Evolutionary conservation across 2,329 filamentous ascomycete genomes (phyloP), one percentile per base, ranked within the genome.

Genomic region (Fulvia fulva): DNA sequence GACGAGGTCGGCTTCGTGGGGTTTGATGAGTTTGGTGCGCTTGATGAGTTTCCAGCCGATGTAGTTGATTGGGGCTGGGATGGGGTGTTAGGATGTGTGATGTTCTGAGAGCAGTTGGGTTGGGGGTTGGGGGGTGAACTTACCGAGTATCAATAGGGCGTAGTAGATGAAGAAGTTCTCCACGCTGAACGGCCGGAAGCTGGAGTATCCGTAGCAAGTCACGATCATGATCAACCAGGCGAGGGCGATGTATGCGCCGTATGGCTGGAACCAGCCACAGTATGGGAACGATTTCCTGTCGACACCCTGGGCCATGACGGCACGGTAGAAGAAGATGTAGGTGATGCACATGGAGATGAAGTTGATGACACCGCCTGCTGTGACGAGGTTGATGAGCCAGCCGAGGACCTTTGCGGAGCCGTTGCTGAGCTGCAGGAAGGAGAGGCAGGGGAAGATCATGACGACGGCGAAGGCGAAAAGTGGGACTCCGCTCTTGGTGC

Each of bases 41-140:
- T 87, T 83, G 70, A 85, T 22, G 0, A 89, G 3, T 74, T 90
- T 90, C 85, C 85, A 90, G 67, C 75, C 75, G 46, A 80, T 51
- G 70, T 80, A 88, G 9, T 83, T 70, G 43, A 82, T 64, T 3
- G 80, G 78, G 0, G 80, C 78, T 44, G 84, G 16, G 69, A 14
- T 83, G 67, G 53, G 1, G 25, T 26, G 53, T 60, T 53, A 64
- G 62, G n/a, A n/a, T n/a, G n/a, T n/a, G n/a, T n/a, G n/a, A n/a
- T n/a, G n/a, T n/a, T n/a, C n/a, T n/a, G n/a, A n/a, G n/a, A n/a
- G n/a, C n/a, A n/a, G n/a, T n/a, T n/a, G 16, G 69, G 14, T 83
- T 67, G 53, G 1, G 25, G 22, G 53, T 60, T 53, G 62, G 62
- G 12, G 19, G 16, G 1, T 2, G 2, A n/a, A 57, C 62, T 61